A percentile compares a stretch with the other conserved stretches of the same genome.
phyloP scores from a whole-genome alignment of 257 asterid genomes.

The Solanum bulbocastanum region DNA sequence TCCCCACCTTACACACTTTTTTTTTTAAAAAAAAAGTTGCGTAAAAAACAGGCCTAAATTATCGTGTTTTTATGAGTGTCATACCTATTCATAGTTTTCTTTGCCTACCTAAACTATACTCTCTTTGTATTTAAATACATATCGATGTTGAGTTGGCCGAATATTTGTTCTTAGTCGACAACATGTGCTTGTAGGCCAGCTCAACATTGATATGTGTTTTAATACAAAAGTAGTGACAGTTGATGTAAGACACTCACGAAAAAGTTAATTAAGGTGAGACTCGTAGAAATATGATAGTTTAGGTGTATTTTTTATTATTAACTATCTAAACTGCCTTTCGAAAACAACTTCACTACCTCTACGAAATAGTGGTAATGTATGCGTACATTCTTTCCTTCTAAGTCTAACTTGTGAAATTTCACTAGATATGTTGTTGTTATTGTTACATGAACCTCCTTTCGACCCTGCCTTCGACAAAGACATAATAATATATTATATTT shows the following conservation, averaged over 20 bases:
- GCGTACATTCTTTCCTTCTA: background rate
- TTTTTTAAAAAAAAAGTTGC: no score
- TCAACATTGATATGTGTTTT: background rate
- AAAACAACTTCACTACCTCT: no score
- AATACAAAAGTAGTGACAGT: background rate
- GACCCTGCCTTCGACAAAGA: background rate
- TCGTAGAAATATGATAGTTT: background rate
- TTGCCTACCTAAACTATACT: background rate
- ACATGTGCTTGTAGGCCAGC: background rate
- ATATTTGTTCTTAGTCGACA: background rate
- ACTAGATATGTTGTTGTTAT: no score
- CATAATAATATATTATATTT: background rate
- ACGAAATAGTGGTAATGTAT: no score
- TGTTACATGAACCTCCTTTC: background rate
- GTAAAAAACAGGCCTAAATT: no score
- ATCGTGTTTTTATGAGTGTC: rapidly evolving
- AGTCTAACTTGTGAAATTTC: rapidly evolving
- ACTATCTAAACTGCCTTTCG: background rate
- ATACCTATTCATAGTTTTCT: background rate
- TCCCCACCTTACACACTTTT: background rate
- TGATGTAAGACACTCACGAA: background rate
- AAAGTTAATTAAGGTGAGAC: background rate
- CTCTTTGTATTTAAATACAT: no score
- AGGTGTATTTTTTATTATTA: no score
- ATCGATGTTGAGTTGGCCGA: no score